Conservation (phyloP, 768 basidiomycete genomes). For the Phaffia tasmanica region DNA sequence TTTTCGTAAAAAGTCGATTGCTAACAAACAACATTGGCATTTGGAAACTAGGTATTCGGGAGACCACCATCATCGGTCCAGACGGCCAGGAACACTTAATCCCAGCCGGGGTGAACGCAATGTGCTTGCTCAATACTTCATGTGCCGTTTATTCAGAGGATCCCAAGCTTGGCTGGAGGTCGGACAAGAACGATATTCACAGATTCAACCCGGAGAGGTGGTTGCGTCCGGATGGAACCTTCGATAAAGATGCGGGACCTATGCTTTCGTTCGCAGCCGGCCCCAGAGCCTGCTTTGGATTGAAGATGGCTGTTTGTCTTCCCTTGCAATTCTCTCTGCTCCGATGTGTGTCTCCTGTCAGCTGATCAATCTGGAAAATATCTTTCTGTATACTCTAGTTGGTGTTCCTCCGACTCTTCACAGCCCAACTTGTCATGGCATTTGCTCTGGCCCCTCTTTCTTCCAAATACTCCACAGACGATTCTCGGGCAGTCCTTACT, state of each 20-base stretch:
- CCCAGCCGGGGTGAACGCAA: constrained; percentile 4
- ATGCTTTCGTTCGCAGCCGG: constrained; percentile 4
- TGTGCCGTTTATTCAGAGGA: constrained; percentile 9
- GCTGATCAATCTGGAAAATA: no score
- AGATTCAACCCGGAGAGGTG: constrained; percentile 8
- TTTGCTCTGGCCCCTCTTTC: constrained; percentile 13
- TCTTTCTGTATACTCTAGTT: neutral
- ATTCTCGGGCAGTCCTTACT: constrained; percentile 8
- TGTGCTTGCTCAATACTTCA: constrained; percentile 10
- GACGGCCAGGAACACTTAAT: neutral
- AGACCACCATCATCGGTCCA: constrained; percentile 5
- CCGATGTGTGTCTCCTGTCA: no score
- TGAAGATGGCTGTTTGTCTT: constrained; percentile 15
- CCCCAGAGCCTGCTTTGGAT: constrained; percentile 10
- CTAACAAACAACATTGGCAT: neutral
- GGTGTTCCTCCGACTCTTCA: constrained; percentile 8
- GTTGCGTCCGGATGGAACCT: neutral
- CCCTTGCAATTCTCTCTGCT: no score
- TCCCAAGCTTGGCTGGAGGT: constrained; percentile 10
- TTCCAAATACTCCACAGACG: neutral
- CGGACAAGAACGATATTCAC: neutral
- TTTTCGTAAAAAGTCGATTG: neutral
- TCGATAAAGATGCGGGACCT: constrained; percentile 4
- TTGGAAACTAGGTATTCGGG: neutral
- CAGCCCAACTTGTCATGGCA: constrained; percentile 6